Base-by-base conservation (phyloP, 768 basidiomycete species). In the Mycena leptocephala region DNA sequence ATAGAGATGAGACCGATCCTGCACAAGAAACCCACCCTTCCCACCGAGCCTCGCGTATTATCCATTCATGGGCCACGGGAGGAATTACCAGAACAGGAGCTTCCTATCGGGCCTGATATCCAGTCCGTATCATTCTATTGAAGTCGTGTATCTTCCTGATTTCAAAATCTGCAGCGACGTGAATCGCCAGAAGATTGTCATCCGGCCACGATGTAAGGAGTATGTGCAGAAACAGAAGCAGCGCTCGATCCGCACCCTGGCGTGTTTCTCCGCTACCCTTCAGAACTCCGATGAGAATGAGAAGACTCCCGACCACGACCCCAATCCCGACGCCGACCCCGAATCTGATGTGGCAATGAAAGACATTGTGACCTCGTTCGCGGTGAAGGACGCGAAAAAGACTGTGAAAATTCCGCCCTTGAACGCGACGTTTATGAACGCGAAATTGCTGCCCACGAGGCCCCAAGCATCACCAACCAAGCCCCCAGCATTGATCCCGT, bases 151-250 rank as follows among this genome's bases (percentile, higher is more conserved):
- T 30, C 13, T 14, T 56, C 11, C 61, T 72, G 22, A 65, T 53
- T 8, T 30, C n/a, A 35, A 39, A 46, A 20, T 33, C 28, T 22
- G 22, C 69, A 77, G 76, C 64, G 72, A 77, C 35, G 63, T 13
- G 35, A 58, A 74, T n/a, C 76, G 76, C 63, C 62, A 70, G 28
- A 77, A 77, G 41, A 77, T 77, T 20, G 68, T 65, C 33, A 74
- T 77, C 46, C 72, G 69, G 1, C 72, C 76, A 13, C 72, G 63
- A 18, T 70, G 61, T 63, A 77, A 74, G 41, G 72, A 56, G 33
- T 77, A 74, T 26, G 76, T 61, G 1, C 46, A 65, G 41, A 77
- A 77, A 56, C 76, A 77, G 59, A 62, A 62, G 37, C 35, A 37
- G 48, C 61, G 56, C 53, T 53, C 76, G 24, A 41, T 73, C 30